Conservation (phyloP, 306 rosid species). For the Cucurbita pepo region DNA sequence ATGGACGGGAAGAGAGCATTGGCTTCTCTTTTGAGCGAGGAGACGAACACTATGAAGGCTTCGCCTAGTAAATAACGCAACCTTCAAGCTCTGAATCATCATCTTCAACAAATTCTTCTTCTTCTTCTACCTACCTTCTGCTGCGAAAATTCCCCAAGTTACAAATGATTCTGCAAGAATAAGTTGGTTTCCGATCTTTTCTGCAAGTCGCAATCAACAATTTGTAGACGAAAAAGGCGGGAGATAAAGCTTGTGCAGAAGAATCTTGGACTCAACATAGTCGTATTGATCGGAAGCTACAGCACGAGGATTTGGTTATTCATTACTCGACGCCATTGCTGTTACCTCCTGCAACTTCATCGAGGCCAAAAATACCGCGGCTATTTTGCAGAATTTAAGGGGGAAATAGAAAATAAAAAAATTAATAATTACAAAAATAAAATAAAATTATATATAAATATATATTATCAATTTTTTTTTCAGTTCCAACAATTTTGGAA, state of each 20-base stretch:
- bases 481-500: no score
- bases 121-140: neutral
- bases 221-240: neutral
- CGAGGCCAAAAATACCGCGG: neutral
- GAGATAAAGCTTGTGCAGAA: neutral
- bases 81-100: constrained; percentile 20
- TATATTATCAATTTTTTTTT: no score
- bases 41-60: constrained; percentile 7
- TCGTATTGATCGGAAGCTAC: neutral
- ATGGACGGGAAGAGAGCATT: constrained; percentile 19
- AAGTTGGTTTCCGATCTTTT: neutral
- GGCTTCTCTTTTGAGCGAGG: constrained; percentile 11
- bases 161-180: neutral
- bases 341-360: neutral
- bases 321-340: neutral
- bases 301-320: neutral
- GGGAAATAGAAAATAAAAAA: neutral
- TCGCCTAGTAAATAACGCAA: constrained; percentile 14
- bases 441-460: no score
- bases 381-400: neutral
- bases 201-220: neutral
- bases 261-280: neutral
- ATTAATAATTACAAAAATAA: no score
- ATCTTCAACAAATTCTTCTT: neutral
- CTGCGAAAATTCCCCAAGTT: neutral